Evolutionary conservation across 805 yeast species (phyloP).

Genomic region (Danielia oregonensis): DNA sequence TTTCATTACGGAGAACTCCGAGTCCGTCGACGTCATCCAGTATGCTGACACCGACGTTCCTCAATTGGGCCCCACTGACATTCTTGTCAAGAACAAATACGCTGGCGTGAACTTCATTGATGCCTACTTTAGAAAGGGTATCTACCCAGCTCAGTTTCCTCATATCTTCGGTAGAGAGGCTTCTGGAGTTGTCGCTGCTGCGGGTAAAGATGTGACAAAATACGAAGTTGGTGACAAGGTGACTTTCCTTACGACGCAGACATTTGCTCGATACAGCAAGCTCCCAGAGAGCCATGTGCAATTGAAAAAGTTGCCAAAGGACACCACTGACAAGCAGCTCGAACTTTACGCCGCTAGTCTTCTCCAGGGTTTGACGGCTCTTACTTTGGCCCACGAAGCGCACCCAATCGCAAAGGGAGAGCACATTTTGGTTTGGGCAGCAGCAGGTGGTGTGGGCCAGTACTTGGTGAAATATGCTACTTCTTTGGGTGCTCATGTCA

Average conservation of each 20-base stretch:
- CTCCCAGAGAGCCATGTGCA: conserved; percentile 27
- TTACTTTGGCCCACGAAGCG: conserved; percentile 65
- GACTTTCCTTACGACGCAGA: conserved; percentile 45
- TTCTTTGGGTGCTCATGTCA: conserved; percentile 69
- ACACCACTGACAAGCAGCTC: conserved; percentile 45
- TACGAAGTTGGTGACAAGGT: conserved; percentile 69
- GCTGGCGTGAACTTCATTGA: conserved; percentile 85
- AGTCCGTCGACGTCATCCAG: conserved; percentile 52
- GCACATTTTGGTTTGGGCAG: conserved; percentile 76
- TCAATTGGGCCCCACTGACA: conserved; percentile 46
- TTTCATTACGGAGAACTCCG: conserved; percentile 52
- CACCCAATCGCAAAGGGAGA: conserved; percentile 68
- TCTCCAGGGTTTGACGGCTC: conserved; percentile 76
- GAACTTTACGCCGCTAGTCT: conserved; percentile 57
- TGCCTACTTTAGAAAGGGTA: conserved; percentile 74
- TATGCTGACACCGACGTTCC: conserved; percentile 64
- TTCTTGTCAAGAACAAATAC: conserved; percentile 68
- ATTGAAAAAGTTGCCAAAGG: conserved; percentile 37
- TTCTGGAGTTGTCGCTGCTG: conserved; percentile 62
- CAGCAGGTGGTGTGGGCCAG: conserved; percentile 93
- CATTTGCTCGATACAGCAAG: conserved; percentile 76
- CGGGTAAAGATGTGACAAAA: conserved; percentile 54
- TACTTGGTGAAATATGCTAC: conserved; percentile 62
- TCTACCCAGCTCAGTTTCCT: conserved; percentile 63
- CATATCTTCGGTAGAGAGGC: conserved; percentile 71